These are phyloP conservation scores for Pleurostoma richardsiae DNA, from an alignment of 2,329 filamentous ascomycete species.

Conservation along the genomic window DNA sequence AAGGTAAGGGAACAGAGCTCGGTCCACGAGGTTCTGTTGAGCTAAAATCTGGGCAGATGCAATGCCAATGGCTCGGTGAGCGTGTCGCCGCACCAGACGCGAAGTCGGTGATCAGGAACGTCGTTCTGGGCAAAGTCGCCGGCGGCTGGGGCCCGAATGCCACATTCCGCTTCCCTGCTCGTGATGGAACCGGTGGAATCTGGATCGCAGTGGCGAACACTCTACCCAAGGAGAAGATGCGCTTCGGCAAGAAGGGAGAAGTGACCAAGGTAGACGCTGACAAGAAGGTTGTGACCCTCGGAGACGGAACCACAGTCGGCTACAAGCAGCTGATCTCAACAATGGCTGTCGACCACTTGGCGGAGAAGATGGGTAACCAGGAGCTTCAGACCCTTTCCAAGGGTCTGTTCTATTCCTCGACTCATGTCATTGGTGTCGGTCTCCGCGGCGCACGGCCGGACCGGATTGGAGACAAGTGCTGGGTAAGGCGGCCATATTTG, in stretches of 20 bases:
- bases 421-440: conserved; percentile 95
- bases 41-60: conserved; percentile 62
- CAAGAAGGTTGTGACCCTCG: conserved; percentile 75
- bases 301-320: conserved; percentile 80
- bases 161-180: conserved; percentile 96
- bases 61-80: conserved; percentile 97
- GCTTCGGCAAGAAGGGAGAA: conserved; percentile 78
- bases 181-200: conserved; percentile 94
- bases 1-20: conserved; percentile 56
- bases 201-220: conserved; percentile 97
- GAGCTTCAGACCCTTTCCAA: conserved; percentile 80
- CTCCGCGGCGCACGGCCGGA: conserved; percentile 87
- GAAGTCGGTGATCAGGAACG: conserved; percentile 89
- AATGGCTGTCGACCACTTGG: conserved; percentile 90
- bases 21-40: too few species aligned
- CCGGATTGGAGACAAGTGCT: conserved; percentile 99
- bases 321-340: conserved; percentile 94
- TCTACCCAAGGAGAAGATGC: conserved; percentile 84
- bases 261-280: conserved; percentile 85
- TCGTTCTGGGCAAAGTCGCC: conserved; percentile 92
- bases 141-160: conserved; percentile 98
- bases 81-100: conserved; percentile 95
- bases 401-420: conserved; percentile 93
- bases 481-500: conserved; percentile 48
- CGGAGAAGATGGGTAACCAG: conserved; percentile 80